phyloP scores from a whole-genome alignment of 208 protist genomes.

The Trypanosoma brucei region DNA sequence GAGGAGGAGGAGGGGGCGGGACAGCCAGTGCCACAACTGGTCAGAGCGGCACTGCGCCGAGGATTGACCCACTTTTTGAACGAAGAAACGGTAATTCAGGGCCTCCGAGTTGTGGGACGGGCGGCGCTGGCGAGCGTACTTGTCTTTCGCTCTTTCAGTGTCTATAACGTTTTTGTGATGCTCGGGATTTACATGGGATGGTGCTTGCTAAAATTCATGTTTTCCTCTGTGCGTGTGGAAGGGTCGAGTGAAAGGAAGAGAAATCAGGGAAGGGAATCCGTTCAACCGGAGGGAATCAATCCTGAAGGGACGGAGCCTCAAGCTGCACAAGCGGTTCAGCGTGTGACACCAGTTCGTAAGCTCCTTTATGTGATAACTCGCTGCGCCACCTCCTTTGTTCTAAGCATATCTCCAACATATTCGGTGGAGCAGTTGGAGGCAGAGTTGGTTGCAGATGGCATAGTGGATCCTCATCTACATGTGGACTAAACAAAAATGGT shows the following conservation, averaged over 20 bases:
- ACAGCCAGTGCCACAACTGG: too few relatives aligned
- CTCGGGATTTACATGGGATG: conserved; percentile 2
- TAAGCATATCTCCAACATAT: conserved; percentile 69
- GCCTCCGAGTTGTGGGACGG: neutral
- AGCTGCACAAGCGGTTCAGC: conserved; percentile 1
- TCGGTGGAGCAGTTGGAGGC: conserved; percentile 51
- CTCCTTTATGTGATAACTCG: conserved; percentile 51
- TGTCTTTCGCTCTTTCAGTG: conserved; percentile 3
- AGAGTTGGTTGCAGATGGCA: conserved; percentile 59
- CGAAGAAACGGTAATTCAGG: neutral
- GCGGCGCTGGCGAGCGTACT: conserved; percentile 7
- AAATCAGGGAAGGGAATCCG: too few relatives aligned
- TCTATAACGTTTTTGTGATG: conserved; percentile 10
- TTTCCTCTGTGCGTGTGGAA: conserved; percentile 11
- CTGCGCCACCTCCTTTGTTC: conserved; percentile 55
- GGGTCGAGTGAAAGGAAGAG: neutral
- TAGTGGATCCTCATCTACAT: conserved; percentile 27
- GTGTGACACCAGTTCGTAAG: conserved; percentile 23
- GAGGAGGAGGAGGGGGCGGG: neutral
- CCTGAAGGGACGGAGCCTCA: too few relatives aligned
- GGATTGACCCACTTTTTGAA: neutral
- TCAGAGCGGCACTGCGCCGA: neutral
- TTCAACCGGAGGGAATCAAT: too few relatives aligned
- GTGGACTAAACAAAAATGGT: neutral
- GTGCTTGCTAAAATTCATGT: neutral